Conservation (phyloP, 83 land plant genomes). For the Diphasiastrum complanatum region DNA sequence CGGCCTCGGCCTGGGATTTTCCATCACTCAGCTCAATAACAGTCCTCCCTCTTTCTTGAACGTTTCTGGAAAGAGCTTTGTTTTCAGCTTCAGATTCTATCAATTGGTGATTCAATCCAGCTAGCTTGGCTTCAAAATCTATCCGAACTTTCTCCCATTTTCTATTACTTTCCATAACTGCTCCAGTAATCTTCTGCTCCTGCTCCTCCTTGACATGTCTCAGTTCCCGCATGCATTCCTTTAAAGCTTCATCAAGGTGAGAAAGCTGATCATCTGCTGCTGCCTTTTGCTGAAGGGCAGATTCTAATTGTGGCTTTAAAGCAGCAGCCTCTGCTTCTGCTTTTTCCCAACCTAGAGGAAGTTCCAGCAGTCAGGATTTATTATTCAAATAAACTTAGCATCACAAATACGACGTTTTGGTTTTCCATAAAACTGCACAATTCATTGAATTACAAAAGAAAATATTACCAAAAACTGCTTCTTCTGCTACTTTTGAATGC, state of each 20-base stretch:
- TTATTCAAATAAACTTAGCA: too few species aligned
- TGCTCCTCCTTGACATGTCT: constrained; percentile 66
- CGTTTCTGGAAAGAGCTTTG: constrained; percentile 27
- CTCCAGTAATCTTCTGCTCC: constrained; percentile 66
- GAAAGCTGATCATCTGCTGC: constrained; percentile 68
- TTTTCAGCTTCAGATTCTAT: constrained; percentile 27
- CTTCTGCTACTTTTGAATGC: constrained; percentile 89
- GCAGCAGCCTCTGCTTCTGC: constrained; percentile 78
- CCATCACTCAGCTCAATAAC: constrained; percentile 42
- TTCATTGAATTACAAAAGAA: background rate
- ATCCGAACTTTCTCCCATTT: constrained; percentile 58
- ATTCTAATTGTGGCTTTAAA: constrained; percentile 61
- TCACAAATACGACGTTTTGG: too few species aligned
- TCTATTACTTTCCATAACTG: constrained; percentile 43
- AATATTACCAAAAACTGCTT: constrained; percentile 66
- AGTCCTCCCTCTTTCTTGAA: constrained; percentile 56
- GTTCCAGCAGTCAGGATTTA: background rate
- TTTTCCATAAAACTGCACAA: too few species aligned
- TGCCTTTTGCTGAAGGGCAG: constrained; percentile 48
- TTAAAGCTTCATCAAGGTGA: constrained; percentile 80
- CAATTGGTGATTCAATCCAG: constrained; percentile 16
- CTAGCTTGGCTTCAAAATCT: constrained; percentile 60
- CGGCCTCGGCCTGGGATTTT: constrained; percentile 44
- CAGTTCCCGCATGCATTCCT: constrained; percentile 85
- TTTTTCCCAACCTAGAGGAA: constrained; percentile 81